phyloP scores from a whole-genome alignment of 106 monocot genomes.

The Dendrobium nobile region DNA sequence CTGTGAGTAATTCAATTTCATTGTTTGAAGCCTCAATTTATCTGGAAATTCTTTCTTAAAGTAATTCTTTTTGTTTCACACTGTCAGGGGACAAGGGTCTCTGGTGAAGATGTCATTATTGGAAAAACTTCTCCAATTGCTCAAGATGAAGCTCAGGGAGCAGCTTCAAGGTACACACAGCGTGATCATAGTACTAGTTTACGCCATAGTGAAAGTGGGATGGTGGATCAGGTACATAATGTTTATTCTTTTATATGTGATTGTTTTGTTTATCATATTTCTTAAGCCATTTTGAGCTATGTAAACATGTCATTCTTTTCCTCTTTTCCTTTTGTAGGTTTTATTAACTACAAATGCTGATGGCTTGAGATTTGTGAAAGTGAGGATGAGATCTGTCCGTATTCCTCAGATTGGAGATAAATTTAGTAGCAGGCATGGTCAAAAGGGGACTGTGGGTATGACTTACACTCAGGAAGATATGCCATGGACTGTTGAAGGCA shows the following conservation, averaged over 20 bases:
- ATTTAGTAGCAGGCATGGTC: slow-evolving; percentile 97
- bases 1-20: slow-evolving; percentile 42
- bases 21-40: background rate
- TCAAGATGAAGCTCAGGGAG: slow-evolving; percentile 93
- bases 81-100: slow-evolving; percentile 88
- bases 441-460: slow-evolving; percentile 98
- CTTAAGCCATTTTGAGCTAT: background rate
- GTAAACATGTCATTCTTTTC: background rate
- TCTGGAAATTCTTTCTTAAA: background rate
- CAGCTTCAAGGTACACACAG: slow-evolving; percentile 74
- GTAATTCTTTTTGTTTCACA: slow-evolving; percentile 1
- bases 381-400: slow-evolving; percentile 89
- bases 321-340: slow-evolving; percentile 36
- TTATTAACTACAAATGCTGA: slow-evolving; percentile 96
- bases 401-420: slow-evolving; percentile 99
- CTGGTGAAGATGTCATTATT: slow-evolving; percentile 98
- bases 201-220: slow-evolving; percentile 98
- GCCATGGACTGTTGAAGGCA: slow-evolving; percentile 99
- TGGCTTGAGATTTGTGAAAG: slow-evolving; percentile 98
- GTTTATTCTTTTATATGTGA: background rate
- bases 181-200: slow-evolving; percentile 94
- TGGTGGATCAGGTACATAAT: slow-evolving; percentile 87
- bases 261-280: background rate
- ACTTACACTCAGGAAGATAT: slow-evolving; percentile 99
- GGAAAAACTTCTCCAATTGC: slow-evolving; percentile 95